phyloP scores from a whole-genome alignment of 768 basidiomycete species.

The Galerina marginata region DNA sequence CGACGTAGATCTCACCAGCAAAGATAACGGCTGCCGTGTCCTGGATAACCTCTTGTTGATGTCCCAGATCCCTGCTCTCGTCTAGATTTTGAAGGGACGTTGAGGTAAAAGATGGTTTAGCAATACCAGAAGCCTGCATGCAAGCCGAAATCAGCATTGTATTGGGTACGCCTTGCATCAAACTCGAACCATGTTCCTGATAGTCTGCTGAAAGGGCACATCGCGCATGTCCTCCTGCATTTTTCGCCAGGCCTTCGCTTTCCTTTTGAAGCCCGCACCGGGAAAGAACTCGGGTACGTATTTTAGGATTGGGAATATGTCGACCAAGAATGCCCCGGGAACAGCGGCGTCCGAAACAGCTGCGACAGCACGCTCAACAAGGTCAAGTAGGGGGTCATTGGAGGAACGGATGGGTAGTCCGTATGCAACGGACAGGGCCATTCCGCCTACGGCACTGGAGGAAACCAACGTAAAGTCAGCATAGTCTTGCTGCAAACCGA shows the following conservation, averaged over 20 bases:
- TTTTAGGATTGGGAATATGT: conserved; percentile 42
- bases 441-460: conserved; percentile 44
- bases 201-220: conserved; percentile 37
- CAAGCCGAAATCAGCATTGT: background rate
- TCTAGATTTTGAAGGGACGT: conserved; percentile 25
- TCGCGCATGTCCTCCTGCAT: conserved; percentile 41
- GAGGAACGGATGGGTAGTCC: conserved; percentile 45
- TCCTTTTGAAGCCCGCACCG: conserved; percentile 61
- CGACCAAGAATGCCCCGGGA: conserved; percentile 52
- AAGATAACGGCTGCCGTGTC: conserved; percentile 48
- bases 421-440: conserved; percentile 49
- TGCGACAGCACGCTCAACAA: conserved; percentile 44
- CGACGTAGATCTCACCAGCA: conserved; percentile 27
- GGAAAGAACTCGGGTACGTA: conserved; percentile 63
- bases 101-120: conserved; percentile 29
- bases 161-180: background rate
- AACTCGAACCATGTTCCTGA: conserved; percentile 31
- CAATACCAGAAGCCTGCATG: conserved; percentile 23
- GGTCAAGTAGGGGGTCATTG: conserved; percentile 49
- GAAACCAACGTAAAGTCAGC: background rate
- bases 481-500: too few species aligned
- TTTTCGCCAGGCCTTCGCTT: conserved; percentile 50
- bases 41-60: conserved; percentile 30
- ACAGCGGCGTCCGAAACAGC: conserved; percentile 38
- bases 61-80: conserved; percentile 18